Conservation (phyloP, 176 grass and related monocot genomes). For the Avena sativa region DNA sequence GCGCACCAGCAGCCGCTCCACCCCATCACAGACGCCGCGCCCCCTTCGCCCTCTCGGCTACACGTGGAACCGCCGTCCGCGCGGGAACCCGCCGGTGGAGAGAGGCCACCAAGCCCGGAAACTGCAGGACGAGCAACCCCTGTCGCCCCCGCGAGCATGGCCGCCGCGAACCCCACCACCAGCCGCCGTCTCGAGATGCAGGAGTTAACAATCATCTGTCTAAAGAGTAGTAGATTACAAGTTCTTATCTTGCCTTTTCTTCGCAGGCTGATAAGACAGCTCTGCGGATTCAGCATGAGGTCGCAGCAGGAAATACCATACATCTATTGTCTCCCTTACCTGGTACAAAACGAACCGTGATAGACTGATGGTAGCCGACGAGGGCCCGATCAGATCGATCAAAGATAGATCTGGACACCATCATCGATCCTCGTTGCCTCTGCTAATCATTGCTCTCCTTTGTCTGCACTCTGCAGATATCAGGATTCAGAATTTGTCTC, state of each 20-base stretch:
- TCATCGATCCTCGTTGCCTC: not conserved
- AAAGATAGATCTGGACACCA: conserved; percentile 3
- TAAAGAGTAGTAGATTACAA: not conserved
- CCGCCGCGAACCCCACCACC: no score
- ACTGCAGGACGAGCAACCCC: no score
- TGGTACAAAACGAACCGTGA: not conserved
- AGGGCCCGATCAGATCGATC: conserved; percentile 18
- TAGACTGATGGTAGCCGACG: conserved; percentile 26
- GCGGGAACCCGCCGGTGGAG: no score
- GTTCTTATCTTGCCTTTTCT: not conserved
- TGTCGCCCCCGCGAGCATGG: no score
- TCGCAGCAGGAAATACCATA: conserved; percentile 23
- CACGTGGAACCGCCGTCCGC: no score
- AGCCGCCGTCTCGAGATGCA: not conserved
- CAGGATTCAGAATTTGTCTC: no score
- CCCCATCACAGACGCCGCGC: no score
- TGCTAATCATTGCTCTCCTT: no score
- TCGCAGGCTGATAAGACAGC: conserved; percentile 28
- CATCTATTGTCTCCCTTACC: not conserved
- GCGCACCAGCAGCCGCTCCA: no score
- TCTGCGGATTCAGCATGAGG: conserved; percentile 12
- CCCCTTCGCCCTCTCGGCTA: no score
- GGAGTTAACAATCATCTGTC: not conserved
- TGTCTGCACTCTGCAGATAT: no score
- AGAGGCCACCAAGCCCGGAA: no score